Evolutionary conservation across 345 rosid genomes (phyloP).

Genomic region (Brassica incana): DNA sequence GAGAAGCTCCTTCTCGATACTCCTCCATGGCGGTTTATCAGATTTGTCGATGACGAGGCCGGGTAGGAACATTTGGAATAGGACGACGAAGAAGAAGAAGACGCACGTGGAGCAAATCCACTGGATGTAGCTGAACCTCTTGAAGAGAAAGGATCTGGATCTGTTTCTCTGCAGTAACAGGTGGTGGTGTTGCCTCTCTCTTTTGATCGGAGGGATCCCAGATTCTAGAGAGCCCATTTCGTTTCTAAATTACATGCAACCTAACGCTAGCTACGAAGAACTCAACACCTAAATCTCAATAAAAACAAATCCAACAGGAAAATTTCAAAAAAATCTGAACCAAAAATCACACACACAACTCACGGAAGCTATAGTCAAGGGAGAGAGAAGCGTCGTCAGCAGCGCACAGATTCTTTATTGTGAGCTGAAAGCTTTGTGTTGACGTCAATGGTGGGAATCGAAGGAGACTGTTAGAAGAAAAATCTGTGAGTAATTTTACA

Average conservation of each 20-base stretch:
- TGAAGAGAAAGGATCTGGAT: slow-evolving; percentile 69
- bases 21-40: slow-evolving; percentile 32
- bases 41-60: slow-evolving; percentile 61
- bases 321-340: slow-evolving; percentile 6
- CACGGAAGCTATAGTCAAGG: background rate
- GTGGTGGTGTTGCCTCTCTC: slow-evolving; percentile 40
- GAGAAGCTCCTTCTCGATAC: slow-evolving; percentile 18
- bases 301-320: background rate
- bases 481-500: background rate
- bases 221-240: slow-evolving; percentile 78
- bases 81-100: slow-evolving; percentile 61
- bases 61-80: slow-evolving; percentile 72
- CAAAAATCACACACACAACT: background rate
- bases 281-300: slow-evolving; percentile 23
- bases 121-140: slow-evolving; percentile 65
- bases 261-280: slow-evolving; percentile 17
- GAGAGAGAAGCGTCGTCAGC: background rate
- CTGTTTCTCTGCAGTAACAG: slow-evolving; percentile 52
- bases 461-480: slow-evolving; percentile 5
- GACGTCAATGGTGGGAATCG: slow-evolving; percentile 31
- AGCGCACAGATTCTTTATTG: slow-evolving; percentile 33
- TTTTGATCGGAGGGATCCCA: slow-evolving; percentile 48
- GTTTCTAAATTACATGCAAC: slow-evolving; percentile 32
- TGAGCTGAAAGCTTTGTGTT: slow-evolving; percentile 21
- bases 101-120: slow-evolving; percentile 68